Base-by-base conservation (phyloP, 164 flowering plant species). In the Liriodendron chinense region DNA sequence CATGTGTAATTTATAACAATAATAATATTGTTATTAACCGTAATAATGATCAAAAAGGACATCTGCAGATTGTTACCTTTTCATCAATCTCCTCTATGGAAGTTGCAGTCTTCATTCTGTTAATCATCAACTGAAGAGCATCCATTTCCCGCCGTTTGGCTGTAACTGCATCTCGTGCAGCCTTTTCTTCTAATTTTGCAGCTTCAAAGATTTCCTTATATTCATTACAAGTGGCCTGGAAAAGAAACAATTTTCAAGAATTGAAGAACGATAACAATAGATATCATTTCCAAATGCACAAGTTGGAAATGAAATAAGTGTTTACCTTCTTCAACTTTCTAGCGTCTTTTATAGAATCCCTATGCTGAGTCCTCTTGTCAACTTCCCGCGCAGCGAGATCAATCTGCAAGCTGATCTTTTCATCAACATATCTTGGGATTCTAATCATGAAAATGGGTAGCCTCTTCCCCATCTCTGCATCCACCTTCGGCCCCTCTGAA, bases 71-170 rank as follows among this genome's bases (percentile, higher is more conserved):
- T 68, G 86, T 71, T 83, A 93, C 98, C 88, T 79, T 83, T 69
- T 76, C 82, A 82, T 84, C 89, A 74, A 91, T 85, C 70, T 92
- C 98, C 6, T 85, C 93, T 65, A 93, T 78, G n/a, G 96, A 86
- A 26, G 79, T 80, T 74, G 92, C 94, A 81, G 84, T 84, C 82
- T 87, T 91, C 75, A 88, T 84, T 76, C 71, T 88, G 80, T 85
- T 83, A 61, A 92, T 81, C 76, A 83, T 72, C 75, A 85, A 80
- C 63, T 88, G 91, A 68, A 86, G 84, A 68, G 91, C 82, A 66
- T 89, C 92, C 71, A 92, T 81, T 81, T 94, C 95, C 76, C 78
- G 81, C 22, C 91, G 82, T 78, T 89, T 94, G 68, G 86, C 82
- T 76, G 72, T 82, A 14, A 89, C 78, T 47, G 69, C 73, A 47